Evolutionary conservation across 2,329 filamentous ascomycete genomes (phyloP), one percentile per base, ranked within the genome.

Genomic region (Sphaerulina musiva): DNA sequence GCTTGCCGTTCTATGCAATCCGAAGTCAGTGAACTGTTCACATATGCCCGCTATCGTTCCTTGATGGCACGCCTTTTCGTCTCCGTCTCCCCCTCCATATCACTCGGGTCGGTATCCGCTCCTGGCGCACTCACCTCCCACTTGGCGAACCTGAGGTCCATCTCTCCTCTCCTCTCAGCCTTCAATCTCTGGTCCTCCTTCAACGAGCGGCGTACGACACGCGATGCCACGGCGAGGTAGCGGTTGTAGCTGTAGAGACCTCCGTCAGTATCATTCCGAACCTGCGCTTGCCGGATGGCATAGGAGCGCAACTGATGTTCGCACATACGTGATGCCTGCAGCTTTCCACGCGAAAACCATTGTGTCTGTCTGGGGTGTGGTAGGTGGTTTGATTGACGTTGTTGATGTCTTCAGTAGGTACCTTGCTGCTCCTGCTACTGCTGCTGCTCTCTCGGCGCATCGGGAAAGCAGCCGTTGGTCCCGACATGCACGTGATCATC

Each of bases 331-430:
- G 73, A 97, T 81, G 77, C 93, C 93, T 74, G 93, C 89, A 72
- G 91, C 84, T 87, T 96, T 97, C 93, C 92, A 98, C 73, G 91
- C 89, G 80, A 91, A 92, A 78, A 87, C 81, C 93, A 97, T 98
- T 79, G 82, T 89, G 82, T 70, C 68, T 72, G 69, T 68, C 47
- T 56, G 65, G 60, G 41, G 26, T 49, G n/a, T 49, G 20, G 14
- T 54, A 32, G 45, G 45, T 14, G 23, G 49, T 41, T 51, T 14
- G 23, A 32, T 31, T 51, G 48, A 34, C 12, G 44, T 34, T 8
- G 14, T 38, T 32, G 46, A 39, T 48, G 36, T 47, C 46, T 49
- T 46, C 57, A 41, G 51, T 17, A 17, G 14, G 14, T 29, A 29
- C 26, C 3, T 26, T 26, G 26, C 26, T 29, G 26, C 26, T 29